Evolutionary conservation across 305 asterid species (phyloP).

Genomic region (Fraxinus paxiana): DNA sequence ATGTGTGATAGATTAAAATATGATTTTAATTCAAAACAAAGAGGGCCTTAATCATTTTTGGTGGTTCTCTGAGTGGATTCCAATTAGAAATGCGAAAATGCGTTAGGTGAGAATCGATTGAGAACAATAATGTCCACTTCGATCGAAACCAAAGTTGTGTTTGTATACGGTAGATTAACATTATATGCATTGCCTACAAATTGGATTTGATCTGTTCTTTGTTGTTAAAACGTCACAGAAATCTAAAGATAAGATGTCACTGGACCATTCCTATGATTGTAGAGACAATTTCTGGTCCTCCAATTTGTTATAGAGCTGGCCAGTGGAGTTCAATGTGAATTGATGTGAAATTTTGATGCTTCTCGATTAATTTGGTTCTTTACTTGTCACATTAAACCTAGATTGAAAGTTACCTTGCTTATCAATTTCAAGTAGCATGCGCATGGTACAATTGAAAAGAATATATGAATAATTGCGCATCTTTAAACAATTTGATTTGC

Average conservation of each 20-base stretch:
- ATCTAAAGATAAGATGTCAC: background rate
- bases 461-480: background rate
- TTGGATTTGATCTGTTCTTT: background rate
- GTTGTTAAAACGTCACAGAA: background rate
- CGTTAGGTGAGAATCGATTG: background rate
- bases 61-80: background rate
- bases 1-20: too few species aligned
- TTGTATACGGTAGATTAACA: background rate
- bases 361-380: background rate
- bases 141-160: background rate
- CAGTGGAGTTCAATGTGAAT: background rate
- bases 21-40: too few species aligned
- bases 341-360: background rate
- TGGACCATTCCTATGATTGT: background rate
- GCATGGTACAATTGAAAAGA: background rate
- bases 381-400: background rate
- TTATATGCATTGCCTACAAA: background rate
- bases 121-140: background rate
- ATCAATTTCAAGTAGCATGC: background rate
- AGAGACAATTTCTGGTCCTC: too few species aligned
- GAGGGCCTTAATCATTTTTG: background rate
- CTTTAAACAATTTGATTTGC: too few species aligned
- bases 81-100: background rate
- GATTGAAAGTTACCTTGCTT: background rate
- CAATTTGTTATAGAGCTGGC: background rate